Percentiles rank a stretch among this genome's conserved stretches.
Conservation (phyloP, 257 asterid species). For the Anisodus tanguticus region DNA sequence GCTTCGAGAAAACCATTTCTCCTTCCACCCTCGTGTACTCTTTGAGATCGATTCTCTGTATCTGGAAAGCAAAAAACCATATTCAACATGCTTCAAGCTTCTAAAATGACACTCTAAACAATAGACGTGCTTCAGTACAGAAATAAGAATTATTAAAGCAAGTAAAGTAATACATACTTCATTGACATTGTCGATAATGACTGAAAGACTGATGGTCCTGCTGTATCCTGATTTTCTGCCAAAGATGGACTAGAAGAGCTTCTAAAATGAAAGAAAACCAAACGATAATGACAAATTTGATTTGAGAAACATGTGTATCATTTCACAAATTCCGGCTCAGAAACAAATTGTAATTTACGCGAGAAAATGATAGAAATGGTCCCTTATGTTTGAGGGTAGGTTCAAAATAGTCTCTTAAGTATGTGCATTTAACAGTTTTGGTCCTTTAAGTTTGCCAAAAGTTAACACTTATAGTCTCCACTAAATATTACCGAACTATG, state of each 20-base stretch:
- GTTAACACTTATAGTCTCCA: too few species aligned
- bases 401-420: too few species aligned
- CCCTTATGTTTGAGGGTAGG: too few species aligned
- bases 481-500: too few species aligned
- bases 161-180: conserved; percentile 56
- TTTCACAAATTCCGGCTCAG: background rate
- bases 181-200: conserved; percentile 74
- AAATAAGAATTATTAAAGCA: background rate
- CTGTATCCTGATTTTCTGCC: conserved; percentile 55
- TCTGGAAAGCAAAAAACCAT: conserved; percentile 42
- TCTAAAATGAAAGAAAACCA: conserved; percentile 45
- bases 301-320: background rate
- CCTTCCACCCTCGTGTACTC: conserved; percentile 89
- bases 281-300: conserved; percentile 7
- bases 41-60: conserved; percentile 84
- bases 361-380: too few species aligned
- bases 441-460: too few species aligned
- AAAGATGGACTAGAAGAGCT: conserved; percentile 48
- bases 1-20: conserved; percentile 80
- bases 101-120: conserved; percentile 10
- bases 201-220: conserved; percentile 80
- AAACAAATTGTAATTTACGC: too few species aligned
- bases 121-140: background rate
- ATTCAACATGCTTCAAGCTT: background rate
- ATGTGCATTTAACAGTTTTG: too few species aligned